A percentile compares a stretch with the other conserved stretches of the same genome.
These are phyloP conservation scores for Bruguiera parviflora DNA, from an alignment of 345 rosid genomes.

Conservation along the genomic window DNA sequence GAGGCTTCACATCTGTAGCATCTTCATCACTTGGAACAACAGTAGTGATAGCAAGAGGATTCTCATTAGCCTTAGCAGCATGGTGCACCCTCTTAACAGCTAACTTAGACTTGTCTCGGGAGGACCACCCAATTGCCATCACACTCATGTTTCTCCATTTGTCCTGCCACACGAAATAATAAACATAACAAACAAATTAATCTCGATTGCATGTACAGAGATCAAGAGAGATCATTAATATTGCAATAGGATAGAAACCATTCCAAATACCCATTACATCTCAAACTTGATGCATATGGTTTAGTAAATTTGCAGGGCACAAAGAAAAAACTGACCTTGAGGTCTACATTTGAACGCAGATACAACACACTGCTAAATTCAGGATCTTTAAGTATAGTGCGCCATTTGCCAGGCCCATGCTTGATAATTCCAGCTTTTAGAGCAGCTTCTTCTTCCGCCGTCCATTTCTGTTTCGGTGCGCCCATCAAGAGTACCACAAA, in stretches of 20 bases:
- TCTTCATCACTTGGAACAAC: conserved; percentile 68
- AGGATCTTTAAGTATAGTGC: conserved; percentile 94
- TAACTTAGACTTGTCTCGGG: conserved; percentile 77
- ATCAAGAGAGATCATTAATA: background rate
- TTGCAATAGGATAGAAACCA: background rate
- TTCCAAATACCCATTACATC: background rate
- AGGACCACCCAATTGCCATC: conserved; percentile 87
- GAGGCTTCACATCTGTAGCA: conserved; percentile 46
- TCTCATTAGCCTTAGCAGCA: conserved; percentile 55
- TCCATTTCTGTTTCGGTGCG: conserved; percentile 99
- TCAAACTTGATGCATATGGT: background rate
- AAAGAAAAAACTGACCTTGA: conserved; percentile 54
- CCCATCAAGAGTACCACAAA: conserved; percentile 55
- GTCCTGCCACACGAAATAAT: conserved; percentile 47
- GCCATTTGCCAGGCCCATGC: conserved; percentile 99
- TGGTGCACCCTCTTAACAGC: conserved; percentile 56
- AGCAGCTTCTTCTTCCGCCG: conserved; percentile 93
- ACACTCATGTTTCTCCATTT: conserved; percentile 99
- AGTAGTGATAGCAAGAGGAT: conserved; percentile 27
- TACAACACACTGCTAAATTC: conserved; percentile 79
- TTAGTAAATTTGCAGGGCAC: background rate
- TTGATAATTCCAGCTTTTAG: conserved; percentile 84
- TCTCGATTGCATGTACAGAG: background rate
- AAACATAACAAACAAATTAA: conserved; percentile 11
- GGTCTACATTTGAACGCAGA: conserved; percentile 95